A percentile compares a stretch with the other conserved stretches of the same genome.
These are phyloP conservation scores for Ploettnerulaceae sp. DNA, from an alignment of 2,329 filamentous ascomycete genomes.

Conservation along the genomic window DNA sequence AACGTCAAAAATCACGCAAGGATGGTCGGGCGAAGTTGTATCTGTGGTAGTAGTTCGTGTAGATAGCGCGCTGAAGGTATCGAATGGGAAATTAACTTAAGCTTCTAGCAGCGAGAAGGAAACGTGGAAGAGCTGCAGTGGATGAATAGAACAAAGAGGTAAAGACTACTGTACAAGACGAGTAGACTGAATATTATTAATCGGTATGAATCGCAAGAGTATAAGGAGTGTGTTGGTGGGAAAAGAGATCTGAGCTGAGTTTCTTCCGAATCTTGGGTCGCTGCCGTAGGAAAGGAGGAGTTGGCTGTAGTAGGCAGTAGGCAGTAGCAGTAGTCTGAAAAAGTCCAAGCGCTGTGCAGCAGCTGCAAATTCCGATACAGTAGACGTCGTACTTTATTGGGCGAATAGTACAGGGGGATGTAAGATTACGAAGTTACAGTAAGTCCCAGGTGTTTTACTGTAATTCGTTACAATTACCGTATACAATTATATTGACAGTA, in stretches of 20 bases:
- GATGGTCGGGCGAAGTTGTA: constrained; percentile 4
- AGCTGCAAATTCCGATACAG: not conserved
- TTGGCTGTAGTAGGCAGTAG: not conserved
- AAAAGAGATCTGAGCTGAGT: not conserved
- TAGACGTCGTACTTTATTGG: constrained; percentile 2
- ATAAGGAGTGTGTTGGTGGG: constrained; percentile 2
- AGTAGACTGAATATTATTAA: constrained; percentile 5
- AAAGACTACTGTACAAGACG: not conserved
- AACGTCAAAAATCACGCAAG: constrained; percentile 8
- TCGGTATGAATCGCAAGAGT: not conserved
- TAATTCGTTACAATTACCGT: too few relatives aligned
- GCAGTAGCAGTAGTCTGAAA: not conserved
- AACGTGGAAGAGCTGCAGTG: constrained; percentile 1
- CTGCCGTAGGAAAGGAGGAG: not conserved
- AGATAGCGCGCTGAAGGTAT: constrained; percentile 15
- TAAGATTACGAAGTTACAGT: too few relatives aligned
- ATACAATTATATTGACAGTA: too few relatives aligned
- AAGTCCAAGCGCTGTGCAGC: constrained; percentile 1
- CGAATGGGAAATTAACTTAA: constrained; percentile 17
- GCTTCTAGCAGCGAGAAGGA: constrained; percentile 2
- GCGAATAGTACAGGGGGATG: too few relatives aligned
- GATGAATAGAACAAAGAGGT: constrained; percentile 1
- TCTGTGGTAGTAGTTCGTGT: constrained; percentile 8
- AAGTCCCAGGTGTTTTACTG: too few relatives aligned
- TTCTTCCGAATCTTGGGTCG: not conserved